Evolutionary conservation across 495 filamentous ascomycete species (phyloP).

Genomic region (Glutinoglossum americanum): DNA sequence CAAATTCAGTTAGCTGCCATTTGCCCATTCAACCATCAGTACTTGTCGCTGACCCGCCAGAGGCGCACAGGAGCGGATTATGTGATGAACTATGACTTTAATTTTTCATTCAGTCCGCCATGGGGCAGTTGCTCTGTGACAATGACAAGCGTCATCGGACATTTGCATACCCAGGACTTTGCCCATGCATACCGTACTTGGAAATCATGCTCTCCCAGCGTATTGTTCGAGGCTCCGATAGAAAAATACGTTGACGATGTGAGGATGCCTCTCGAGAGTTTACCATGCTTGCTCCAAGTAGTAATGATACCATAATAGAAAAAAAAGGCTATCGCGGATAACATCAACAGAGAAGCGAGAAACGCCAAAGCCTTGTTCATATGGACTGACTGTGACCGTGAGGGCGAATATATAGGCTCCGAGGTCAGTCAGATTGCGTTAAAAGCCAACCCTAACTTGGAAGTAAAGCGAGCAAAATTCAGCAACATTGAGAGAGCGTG

Average conservation of each 20-base stretch:
- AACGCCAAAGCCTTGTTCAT: slow-evolving; percentile 57
- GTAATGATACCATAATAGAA: slow-evolving; percentile 26
- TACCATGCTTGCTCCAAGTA: not conserved
- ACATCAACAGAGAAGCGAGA: slow-evolving; percentile 61
- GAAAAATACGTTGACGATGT: slow-evolving; percentile 40
- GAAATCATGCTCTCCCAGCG: slow-evolving; percentile 53
- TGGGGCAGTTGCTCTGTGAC: slow-evolving; percentile 71
- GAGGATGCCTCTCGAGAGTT: slow-evolving; percentile 5
- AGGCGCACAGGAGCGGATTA: slow-evolving; percentile 36
- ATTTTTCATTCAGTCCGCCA: slow-evolving; percentile 57
- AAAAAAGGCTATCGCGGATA: slow-evolving; percentile 58
- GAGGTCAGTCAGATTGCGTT: slow-evolving; percentile 70
- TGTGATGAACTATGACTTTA: slow-evolving; percentile 87
- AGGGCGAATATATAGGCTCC: slow-evolving; percentile 91
- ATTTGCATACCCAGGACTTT: slow-evolving; percentile 60
- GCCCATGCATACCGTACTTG: slow-evolving; percentile 45
- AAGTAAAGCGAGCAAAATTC: slow-evolving; percentile 73
- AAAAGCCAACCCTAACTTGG: slow-evolving; percentile 46
- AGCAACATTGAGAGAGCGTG: slow-evolving; percentile 89
- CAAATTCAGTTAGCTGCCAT: slow-evolving; percentile 37
- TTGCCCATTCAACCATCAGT: not conserved
- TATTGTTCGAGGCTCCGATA: slow-evolving; percentile 73
- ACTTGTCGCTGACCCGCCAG: not conserved
- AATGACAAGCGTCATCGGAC: slow-evolving; percentile 83
- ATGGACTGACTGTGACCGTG: slow-evolving; percentile 97